phyloP scores from a whole-genome alignment of 768 basidiomycete species.

The Wakefieldia striispora region DNA sequence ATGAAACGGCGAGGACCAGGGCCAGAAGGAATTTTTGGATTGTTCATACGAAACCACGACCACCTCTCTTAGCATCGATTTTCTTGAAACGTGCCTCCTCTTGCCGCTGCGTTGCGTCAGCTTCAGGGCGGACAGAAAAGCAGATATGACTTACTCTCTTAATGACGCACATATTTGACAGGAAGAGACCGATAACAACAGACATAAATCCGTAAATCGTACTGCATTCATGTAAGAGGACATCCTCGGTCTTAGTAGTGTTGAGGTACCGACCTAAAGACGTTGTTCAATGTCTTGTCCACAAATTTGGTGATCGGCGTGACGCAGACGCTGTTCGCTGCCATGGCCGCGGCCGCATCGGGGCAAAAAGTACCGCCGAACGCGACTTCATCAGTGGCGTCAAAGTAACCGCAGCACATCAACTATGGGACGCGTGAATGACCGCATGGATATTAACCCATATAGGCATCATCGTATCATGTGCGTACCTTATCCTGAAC shows the following conservation, averaged over 20 bases:
- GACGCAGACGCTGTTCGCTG: conserved; percentile 61
- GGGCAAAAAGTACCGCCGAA: conserved; percentile 64
- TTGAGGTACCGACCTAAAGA: conserved; percentile 64
- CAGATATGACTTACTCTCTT: conserved; percentile 51
- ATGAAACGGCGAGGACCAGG: too few species aligned
- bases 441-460: neutral
- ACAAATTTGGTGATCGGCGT: conserved; percentile 64
- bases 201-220: conserved; percentile 84
- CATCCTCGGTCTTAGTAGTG: neutral
- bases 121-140: neutral
- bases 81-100: conserved; percentile 83
- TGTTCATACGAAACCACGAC: conserved; percentile 76
- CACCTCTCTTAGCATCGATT: conserved; percentile 88
- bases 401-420: conserved; percentile 84
- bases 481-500: conserved; percentile 71
- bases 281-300: conserved; percentile 72
- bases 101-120: conserved; percentile 51
- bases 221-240: conserved; percentile 28
- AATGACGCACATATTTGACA: conserved; percentile 84
- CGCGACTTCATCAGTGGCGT: conserved; percentile 54
- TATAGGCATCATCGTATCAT: neutral
- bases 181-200: conserved; percentile 68
- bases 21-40: neutral
- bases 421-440: conserved; percentile 45
- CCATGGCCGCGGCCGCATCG: conserved; percentile 36